phyloP scores from a whole-genome alignment of 1,284 basidiomycete species.

The Stygiomarasmius scandens region DNA sequence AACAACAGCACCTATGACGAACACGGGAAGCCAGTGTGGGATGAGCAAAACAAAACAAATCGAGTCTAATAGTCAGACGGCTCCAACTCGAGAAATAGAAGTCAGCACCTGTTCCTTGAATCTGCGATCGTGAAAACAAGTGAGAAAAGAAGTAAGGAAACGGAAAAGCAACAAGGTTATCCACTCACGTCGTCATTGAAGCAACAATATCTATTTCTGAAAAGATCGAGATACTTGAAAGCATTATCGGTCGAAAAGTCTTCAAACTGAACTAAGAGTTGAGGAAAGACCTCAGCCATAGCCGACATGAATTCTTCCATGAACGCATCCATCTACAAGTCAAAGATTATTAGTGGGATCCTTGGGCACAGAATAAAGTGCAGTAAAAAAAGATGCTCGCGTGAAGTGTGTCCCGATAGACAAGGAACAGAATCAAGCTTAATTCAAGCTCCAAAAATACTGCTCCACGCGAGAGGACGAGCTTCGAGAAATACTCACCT shows the following conservation, averaged over 20 bases:
- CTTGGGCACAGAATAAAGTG: too few species aligned
- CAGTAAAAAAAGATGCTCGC: too few species aligned
- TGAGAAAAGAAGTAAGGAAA: background rate
- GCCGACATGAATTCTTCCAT: constrained; percentile 84
- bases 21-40: constrained; percentile 3
- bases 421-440: too few species aligned
- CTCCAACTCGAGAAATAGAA: background rate
- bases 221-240: constrained; percentile 71
- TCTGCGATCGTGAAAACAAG: constrained; percentile 36
- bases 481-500: constrained; percentile 33
- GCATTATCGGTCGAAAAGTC: constrained; percentile 80
- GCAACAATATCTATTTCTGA: constrained; percentile 62
- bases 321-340: constrained; percentile 70
- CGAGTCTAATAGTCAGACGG: background rate
- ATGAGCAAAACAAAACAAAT: constrained; percentile 11
- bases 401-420: too few species aligned
- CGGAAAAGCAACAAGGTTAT: constrained; percentile 31
- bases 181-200: constrained; percentile 78
- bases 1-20: constrained; percentile 66
- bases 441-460: background rate
- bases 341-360: too few species aligned
- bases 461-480: background rate
- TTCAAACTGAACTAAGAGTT: constrained; percentile 81
- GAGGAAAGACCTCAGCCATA: constrained; percentile 68
- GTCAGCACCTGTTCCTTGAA: constrained; percentile 54